Evolutionary conservation across 208 protist species (phyloP).

Genomic region (Acanthamoeba royreba): DNA sequence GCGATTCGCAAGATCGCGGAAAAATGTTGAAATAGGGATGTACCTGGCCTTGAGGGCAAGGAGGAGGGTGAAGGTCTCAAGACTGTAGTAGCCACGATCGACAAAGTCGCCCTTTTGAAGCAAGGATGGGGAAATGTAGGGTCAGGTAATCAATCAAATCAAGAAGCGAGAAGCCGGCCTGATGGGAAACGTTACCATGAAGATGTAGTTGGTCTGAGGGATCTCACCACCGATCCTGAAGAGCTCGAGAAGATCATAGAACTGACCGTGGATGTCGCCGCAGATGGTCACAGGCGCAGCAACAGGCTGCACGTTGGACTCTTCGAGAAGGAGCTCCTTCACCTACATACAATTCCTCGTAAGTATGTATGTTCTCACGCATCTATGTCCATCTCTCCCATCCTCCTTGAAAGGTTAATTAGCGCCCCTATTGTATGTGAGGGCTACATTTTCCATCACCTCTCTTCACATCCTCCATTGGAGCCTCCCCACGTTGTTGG

Average conservation of each 20-base stretch:
- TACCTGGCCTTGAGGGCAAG: conserved; percentile 84
- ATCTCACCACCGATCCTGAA: conserved; percentile 85
- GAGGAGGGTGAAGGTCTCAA: conserved; percentile 88
- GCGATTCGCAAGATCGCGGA: background rate
- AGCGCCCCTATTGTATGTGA: no score
- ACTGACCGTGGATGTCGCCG: conserved; percentile 91
- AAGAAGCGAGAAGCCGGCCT: background rate
- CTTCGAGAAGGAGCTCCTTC: conserved; percentile 86
- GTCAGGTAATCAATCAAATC: background rate
- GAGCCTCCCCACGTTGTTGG: no score
- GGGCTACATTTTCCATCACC: no score
- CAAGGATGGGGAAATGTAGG: background rate
- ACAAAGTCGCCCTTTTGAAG: conserved; percentile 87
- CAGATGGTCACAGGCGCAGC: conserved; percentile 85
- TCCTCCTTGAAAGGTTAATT: no score
- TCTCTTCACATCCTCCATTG: no score
- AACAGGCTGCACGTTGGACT: conserved; percentile 86
- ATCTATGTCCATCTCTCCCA: no score
- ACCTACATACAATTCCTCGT: no score
- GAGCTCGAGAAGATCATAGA: conserved; percentile 90
- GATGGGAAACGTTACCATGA: conserved; percentile 77
- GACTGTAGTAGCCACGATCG: conserved; percentile 89
- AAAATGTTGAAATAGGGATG: background rate
- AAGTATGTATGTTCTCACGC: no score
- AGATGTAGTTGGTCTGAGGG: conserved; percentile 88